These are phyloP conservation scores for Talaromyces liani DNA, from an alignment of 495 filamentous ascomycete genomes.

Conservation along the genomic window DNA sequence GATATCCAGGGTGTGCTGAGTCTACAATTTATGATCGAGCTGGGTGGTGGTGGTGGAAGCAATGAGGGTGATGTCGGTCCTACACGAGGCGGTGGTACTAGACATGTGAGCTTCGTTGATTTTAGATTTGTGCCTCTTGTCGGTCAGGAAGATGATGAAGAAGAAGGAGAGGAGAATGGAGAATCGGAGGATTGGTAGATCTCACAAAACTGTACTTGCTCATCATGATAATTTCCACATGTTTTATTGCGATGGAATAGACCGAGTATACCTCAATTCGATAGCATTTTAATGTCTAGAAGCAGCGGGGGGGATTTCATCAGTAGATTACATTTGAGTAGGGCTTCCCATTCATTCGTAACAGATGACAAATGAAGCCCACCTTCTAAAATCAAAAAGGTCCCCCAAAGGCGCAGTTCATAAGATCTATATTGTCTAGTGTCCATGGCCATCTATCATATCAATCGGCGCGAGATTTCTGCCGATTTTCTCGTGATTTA, in stretches of 20 bases:
- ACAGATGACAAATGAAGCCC: no score
- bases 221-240: not conserved
- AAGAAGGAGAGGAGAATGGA: constrained; percentile 13
- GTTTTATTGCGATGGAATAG: no score
- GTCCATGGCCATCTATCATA: no score
- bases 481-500: no score
- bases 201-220: not conserved
- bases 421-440: no score
- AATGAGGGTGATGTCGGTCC: constrained; percentile 16
- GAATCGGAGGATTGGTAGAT: not conserved
- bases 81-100: constrained; percentile 10
- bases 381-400: no score
- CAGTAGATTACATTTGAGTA: no score
- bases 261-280: not conserved
- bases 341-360: no score
- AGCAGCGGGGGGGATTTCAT: no score
- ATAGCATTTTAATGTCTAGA: not conserved
- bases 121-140: constrained; percentile 69
- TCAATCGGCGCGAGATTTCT: no score
- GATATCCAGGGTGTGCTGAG: constrained; percentile 86
- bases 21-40: constrained; percentile 93
- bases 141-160: constrained; percentile 51
- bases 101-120: constrained; percentile 62
- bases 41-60: constrained; percentile 36
- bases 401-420: no score